Conservation (phyloP, 2,329 filamentous ascomycete genomes). For the Herpotrichia juniperi region DNA sequence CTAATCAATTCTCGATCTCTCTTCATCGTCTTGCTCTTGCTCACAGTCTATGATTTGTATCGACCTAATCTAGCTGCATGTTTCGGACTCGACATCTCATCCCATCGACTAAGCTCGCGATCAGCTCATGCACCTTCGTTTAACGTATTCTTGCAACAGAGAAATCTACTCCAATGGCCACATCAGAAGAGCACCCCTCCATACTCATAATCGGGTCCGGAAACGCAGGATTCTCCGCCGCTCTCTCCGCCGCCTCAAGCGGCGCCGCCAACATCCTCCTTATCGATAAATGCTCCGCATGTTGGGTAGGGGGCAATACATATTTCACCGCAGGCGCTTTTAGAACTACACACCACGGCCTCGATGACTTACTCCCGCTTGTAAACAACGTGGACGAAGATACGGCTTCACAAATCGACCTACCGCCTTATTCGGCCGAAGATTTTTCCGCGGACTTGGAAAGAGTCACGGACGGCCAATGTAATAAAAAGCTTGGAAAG, state of each 20-base stretch:
- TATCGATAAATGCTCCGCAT: slow-evolving; percentile 64
- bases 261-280: slow-evolving; percentile 57
- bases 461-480: slow-evolving; percentile 61
- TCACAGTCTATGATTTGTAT: too few relatives aligned
- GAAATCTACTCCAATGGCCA: not conserved
- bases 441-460: slow-evolving; percentile 64
- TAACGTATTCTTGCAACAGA: too few relatives aligned
- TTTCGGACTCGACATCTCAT: too few relatives aligned
- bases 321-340: slow-evolving; percentile 71
- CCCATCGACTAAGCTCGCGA: too few relatives aligned
- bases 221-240: slow-evolving; percentile 69
- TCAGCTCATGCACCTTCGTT: too few relatives aligned
- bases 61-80: too few relatives aligned
- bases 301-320: slow-evolving; percentile 68
- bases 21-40: not conserved
- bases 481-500: slow-evolving; percentile 56
- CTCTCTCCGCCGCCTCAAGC: slow-evolving; percentile 60
- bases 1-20: not conserved
- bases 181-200: slow-evolving; percentile 21
- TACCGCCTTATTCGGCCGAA: slow-evolving; percentile 60
- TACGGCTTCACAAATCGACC: slow-evolving; percentile 59
- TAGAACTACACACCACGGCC: slow-evolving; percentile 62
- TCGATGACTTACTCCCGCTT: slow-evolving; percentile 63
- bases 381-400: slow-evolving; percentile 63
- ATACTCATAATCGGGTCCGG: slow-evolving; percentile 66